Base-by-base conservation (phyloP, 176 grass and related monocot species). In the Rhynchospora pubera region DNA sequence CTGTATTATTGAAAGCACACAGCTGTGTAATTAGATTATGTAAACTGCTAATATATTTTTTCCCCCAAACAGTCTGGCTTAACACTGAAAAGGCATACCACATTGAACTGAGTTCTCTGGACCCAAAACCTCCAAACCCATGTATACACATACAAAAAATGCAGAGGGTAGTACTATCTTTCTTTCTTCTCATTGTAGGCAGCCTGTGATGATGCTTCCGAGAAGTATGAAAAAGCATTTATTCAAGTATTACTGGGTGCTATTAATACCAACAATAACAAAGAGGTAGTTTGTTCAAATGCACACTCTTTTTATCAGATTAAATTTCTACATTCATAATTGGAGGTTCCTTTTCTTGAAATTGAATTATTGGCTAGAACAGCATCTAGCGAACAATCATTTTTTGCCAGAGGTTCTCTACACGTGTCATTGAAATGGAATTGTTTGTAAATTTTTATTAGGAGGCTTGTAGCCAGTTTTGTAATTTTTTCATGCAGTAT, bases 211-310 rank as follows among this genome's bases (percentile, higher is more conserved):
- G 95, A 91, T 65, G 79, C 90, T 59, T 91, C 87, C 34, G 87
- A 82, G 75, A 91, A 88, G 85, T 65, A 62, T 70, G 95, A 98
- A 82, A 57, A 34, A 59, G 42, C 59, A 19, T 98, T 94, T 87
- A 79, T 98, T 77, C 95, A 98, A 87, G 24, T 93, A 70, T 82
- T 98, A 62, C 75, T 98, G 74, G 90, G 76, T 82, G 84, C 79
- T 22, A 60, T 57, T 85, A 83, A 77, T 51, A 64, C 21, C 48
- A 90, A 85, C 79, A 87, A 77, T 82, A 87, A 58, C 65, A 95
- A 91, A 66, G 90, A 93, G 92, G 94, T 93, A 79, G 57, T 58
- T 82, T 85, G 58, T 80, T 46, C 34, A 22, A 39, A 46, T 80
- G 14, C 52, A 63, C 32, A 13, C 57, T 62, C 30, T 3, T 80